phyloP scores from a whole-genome alignment of 164 flowering plant species.

The Houttuynia cordata region DNA sequence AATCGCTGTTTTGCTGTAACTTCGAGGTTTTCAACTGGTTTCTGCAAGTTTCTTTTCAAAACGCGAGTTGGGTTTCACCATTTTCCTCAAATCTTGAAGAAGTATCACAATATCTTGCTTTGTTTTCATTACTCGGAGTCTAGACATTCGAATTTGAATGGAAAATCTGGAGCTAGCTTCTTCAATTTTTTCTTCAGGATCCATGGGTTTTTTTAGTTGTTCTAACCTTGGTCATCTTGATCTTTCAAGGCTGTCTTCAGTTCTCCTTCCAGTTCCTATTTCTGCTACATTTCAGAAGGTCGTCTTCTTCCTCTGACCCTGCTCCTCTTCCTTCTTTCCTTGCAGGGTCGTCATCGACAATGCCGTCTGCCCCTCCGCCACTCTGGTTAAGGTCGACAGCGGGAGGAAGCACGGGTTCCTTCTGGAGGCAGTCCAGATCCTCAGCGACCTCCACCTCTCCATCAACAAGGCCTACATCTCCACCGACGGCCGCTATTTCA shows the following conservation, averaged over 20 bases:
- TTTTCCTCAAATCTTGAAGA: not conserved
- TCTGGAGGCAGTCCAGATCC: slow-evolving; percentile 72
- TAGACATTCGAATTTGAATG: not conserved
- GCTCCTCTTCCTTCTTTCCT: slow-evolving; percentile 1
- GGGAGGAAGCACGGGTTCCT: slow-evolving; percentile 45
- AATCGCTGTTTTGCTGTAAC: too few species aligned
- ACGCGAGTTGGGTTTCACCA: slow-evolving; percentile 7
- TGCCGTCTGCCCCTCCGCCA: slow-evolving; percentile 61
- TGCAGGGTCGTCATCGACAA: slow-evolving; percentile 90
- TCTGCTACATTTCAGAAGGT: not conserved
- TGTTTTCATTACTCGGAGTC: too few species aligned
- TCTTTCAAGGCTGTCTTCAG: too few species aligned
- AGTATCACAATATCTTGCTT: too few species aligned
- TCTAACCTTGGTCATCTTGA: not conserved
- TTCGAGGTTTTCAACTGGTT: not conserved
- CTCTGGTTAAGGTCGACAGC: slow-evolving; percentile 57
- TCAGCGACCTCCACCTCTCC: slow-evolving; percentile 65
- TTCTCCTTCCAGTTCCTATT: not conserved
- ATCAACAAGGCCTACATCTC: slow-evolving; percentile 83
- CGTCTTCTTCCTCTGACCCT: not conserved
- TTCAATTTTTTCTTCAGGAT: not conserved
- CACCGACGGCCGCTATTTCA: slow-evolving; percentile 90
- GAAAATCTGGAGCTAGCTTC: not conserved
- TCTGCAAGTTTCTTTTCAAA: too few species aligned
- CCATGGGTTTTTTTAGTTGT: not conserved